Conservation (phyloP, 257 asterid species). For the Fraxinus cuspidata region DNA sequence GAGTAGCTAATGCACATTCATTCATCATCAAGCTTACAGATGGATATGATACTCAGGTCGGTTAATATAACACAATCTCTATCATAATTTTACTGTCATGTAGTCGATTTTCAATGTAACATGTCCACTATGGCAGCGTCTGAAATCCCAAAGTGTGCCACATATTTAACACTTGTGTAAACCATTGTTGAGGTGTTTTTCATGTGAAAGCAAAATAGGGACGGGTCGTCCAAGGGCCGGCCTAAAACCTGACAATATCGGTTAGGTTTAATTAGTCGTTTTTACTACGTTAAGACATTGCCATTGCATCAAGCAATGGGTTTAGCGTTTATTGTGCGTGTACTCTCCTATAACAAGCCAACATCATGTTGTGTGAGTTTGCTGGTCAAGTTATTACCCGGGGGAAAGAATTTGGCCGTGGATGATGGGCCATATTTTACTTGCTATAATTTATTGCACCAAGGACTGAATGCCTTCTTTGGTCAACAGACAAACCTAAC, state of each 20-base stretch:
- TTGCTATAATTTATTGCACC: constrained; percentile 32
- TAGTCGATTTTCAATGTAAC: background rate
- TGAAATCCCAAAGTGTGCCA: background rate
- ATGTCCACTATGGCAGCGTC: background rate
- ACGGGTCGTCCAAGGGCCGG: background rate
- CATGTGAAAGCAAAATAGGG: background rate
- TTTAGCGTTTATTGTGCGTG: constrained; percentile 25
- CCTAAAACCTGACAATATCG: background rate
- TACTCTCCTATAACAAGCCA: background rate
- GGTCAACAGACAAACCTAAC: constrained; percentile 54
- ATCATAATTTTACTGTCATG: background rate
- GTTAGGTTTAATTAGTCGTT: background rate
- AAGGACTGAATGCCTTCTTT: constrained; percentile 32
- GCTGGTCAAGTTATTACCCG: constrained; percentile 27
- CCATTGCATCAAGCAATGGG: constrained; percentile 2
- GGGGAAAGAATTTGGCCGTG: constrained; percentile 27
- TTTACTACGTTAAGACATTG: background rate
- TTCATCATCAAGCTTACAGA: constrained; percentile 62
- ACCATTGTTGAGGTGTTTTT: background rate
- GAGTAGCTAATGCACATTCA: constrained; percentile 61
- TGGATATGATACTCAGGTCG: constrained; percentile 58
- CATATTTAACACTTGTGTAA: too few relatives aligned
- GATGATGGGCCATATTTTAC: constrained; percentile 22
- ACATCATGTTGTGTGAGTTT: constrained; percentile 9
- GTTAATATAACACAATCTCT: background rate